A percentile compares a stretch with the other conserved stretches of the same genome.
Conservation (phyloP, 257 asterid genomes). For the Solanum clarkiae region DNA sequence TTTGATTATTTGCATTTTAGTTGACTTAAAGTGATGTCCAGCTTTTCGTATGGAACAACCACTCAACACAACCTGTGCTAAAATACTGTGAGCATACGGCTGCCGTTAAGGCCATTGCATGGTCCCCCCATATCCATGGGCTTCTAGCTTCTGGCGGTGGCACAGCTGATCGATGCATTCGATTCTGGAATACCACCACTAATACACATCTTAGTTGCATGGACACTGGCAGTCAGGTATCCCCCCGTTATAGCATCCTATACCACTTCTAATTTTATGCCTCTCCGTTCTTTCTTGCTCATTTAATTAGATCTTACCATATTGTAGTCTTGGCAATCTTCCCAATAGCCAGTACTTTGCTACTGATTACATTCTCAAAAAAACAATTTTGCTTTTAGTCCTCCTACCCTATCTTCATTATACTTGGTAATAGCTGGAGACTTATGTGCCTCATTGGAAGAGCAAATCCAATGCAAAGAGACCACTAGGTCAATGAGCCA, state of each 20-base stretch:
- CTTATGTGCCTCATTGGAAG: not conserved
- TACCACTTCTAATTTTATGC: not conserved
- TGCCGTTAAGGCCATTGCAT: constrained; percentile 96
- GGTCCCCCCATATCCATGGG: constrained; percentile 99
- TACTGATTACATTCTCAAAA: not conserved
- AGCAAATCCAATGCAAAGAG: not conserved
- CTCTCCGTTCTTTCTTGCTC: not conserved
- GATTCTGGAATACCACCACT: constrained; percentile 91
- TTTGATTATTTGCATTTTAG: not conserved
- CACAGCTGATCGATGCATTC: constrained; percentile 94
- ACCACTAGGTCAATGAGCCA: not conserved
- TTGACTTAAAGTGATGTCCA: constrained; percentile 9
- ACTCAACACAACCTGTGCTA: constrained; percentile 75
- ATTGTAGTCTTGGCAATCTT: not conserved
- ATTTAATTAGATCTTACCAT: not conserved
- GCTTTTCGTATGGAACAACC: constrained; percentile 94
- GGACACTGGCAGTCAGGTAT: constrained; percentile 99
- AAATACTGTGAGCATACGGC: constrained; percentile 94
- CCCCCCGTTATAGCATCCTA: not conserved
- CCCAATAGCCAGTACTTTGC: not conserved
- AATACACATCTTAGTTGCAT: constrained; percentile 70
- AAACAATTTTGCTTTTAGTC: not conserved
- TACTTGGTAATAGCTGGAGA: not conserved
- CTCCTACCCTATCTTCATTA: not conserved
- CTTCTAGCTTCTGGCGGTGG: constrained; percentile 99